A percentile compares a stretch with the other conserved stretches of the same genome.
Conservation (phyloP, 768 basidiomycete genomes). For the Chiua virens region DNA sequence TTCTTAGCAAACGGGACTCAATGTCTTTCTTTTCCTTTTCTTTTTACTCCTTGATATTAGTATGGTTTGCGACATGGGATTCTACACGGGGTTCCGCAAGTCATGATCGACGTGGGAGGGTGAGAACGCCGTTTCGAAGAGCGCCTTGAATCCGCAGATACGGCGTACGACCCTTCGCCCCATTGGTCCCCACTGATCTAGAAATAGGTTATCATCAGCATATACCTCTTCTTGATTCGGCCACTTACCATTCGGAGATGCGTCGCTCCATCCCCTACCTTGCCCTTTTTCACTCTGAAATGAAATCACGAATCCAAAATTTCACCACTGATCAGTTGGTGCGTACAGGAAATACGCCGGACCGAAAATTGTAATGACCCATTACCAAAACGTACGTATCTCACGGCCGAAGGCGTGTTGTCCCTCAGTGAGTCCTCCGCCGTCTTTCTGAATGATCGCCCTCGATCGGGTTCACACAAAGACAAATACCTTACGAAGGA, state of each 20-base stretch:
- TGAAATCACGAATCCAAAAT: neutral
- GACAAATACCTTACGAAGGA: conserved; percentile 2
- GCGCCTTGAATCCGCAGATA: neutral
- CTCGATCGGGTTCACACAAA: conserved; percentile 8
- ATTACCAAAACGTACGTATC: neutral
- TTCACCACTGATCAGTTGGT: neutral
- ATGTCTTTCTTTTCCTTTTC: neutral
- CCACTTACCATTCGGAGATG: conserved; percentile 12
- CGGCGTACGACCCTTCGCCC: conserved; percentile 11
- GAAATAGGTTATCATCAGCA: conserved; percentile 9
- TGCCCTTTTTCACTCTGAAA: neutral
- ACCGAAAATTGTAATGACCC: neutral
- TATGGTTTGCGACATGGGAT: neutral
- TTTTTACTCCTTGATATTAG: neutral
- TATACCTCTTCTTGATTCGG: conserved; percentile 3
- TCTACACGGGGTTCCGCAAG: neutral
- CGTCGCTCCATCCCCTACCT: neutral
- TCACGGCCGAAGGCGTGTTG: neutral
- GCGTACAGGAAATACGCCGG: neutral
- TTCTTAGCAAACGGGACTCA: neutral
- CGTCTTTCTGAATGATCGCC: neutral
- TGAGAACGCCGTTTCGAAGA: neutral
- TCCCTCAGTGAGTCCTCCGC: neutral
- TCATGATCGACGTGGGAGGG: neutral
- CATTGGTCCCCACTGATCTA: conserved; percentile 1